These are phyloP conservation scores for Protomyces pachydermus DNA, from an alignment of 1,139 yeast genomes.

Conservation along the genomic window DNA sequence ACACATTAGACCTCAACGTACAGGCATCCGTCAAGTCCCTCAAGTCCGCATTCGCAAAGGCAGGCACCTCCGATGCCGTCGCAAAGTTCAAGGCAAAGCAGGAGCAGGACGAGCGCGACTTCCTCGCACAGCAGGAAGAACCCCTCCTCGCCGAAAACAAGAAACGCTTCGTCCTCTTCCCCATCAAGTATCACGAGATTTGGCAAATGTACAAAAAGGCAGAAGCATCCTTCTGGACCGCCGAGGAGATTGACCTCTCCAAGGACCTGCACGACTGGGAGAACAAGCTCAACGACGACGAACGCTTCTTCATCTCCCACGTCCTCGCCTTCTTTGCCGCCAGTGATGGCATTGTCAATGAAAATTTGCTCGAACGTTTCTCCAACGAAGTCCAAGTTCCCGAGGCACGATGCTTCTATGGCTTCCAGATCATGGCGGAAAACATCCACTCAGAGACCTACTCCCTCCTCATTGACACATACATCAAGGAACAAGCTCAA, in stretches of 20 bases:
- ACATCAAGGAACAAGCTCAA: slow-evolving; percentile 91
- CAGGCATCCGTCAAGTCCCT: slow-evolving; percentile 19
- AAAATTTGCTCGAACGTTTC: slow-evolving; percentile 93
- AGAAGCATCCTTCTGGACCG: slow-evolving; percentile 99
- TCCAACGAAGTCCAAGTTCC: slow-evolving; percentile 95
- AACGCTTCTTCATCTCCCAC: slow-evolving; percentile 82
- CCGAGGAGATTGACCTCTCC: slow-evolving; percentile 94
- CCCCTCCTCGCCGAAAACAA: slow-evolving; percentile 82
- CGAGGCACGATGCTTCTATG: slow-evolving; percentile 97
- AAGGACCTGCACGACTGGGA: slow-evolving; percentile 93
- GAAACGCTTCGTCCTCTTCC: slow-evolving; percentile 89
- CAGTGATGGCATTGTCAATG: slow-evolving; percentile 95
- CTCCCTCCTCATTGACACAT: slow-evolving; percentile 87
- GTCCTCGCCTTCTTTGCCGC: slow-evolving; percentile 95
- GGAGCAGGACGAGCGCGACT: slow-evolving; percentile 12
- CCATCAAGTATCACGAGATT: slow-evolving; percentile 93
- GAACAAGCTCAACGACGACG: slow-evolving; percentile 73
- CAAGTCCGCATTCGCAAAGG: slow-evolving; percentile 20
- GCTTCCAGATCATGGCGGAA: slow-evolving; percentile 99
- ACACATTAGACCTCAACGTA: slow-evolving; percentile 17
- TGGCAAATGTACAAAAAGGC: slow-evolving; percentile 99
- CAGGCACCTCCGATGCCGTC: slow-evolving; percentile 17
- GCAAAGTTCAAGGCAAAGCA: slow-evolving; percentile 25
- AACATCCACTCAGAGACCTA: slow-evolving; percentile 97
- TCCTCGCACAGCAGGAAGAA: slow-evolving; percentile 44